Base-by-base conservation (phyloP, 495 filamentous ascomycete species). In the Penicillium lagena region DNA sequence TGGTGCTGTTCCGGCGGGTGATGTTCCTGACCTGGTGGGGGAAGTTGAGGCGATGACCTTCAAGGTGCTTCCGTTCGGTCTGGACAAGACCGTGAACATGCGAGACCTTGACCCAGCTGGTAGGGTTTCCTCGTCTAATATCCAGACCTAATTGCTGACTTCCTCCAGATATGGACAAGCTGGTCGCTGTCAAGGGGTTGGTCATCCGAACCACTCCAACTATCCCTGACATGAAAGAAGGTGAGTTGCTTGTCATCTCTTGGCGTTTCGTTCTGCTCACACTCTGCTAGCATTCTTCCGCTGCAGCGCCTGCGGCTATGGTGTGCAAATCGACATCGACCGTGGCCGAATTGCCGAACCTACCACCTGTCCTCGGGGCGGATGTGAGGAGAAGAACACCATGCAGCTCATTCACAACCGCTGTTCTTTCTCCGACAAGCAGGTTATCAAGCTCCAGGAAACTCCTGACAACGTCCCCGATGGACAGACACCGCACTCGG, bases 381-480 rank as follows among this genome's bases (percentile, higher is more conserved):
- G 83, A 36, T 99, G 93, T 67, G 77, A 81, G 36, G 80, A 83
- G 36, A 82, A 81, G 49, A 97, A 99, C 60, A 93, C 89, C 17
- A 97, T 99, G 94, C 89, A 96, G 58, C 90, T 99, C 47, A 74
- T 96, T 10, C 93, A 99, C 73, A 97, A 99, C 64, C 87, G 93
- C 42, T 97, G 89, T 51, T 76, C 77, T 11, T 99, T 99, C 61
- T 82, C 88, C 39, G 93, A 99, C 59, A 99, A 97, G 67, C 93
- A 99, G 55, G 89, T 97, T 45, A 95, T 99, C 73, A 97, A 97
- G 66, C 76, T 99, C 29, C 93, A 99, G 62, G 93, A 99, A 64
- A 99, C 93, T 0, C 93, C 93, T 7, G 93, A 99, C 60, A 86
- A 76, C 37, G 82, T 97, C 35, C 93, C 93, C 10, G 87, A 95